Evolutionary conservation across 345 rosid genomes (phyloP), one percentile per base, ranked within the genome.

Genomic region (Turnera subulata): DNA sequence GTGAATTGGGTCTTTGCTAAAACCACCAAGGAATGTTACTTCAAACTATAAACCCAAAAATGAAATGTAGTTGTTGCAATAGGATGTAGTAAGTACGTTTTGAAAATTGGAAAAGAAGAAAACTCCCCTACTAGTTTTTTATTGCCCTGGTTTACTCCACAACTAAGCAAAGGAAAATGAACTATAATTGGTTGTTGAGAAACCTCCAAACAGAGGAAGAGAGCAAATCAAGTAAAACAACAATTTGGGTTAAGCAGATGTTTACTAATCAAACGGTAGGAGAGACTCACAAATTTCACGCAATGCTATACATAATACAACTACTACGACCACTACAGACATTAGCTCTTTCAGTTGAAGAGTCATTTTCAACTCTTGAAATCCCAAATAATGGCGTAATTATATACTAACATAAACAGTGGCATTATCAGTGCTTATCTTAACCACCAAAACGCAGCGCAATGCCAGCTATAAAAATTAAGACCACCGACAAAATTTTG

Each of bases 381-480:
- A 48, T 12, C 7, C 56, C 51, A 50, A 33, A 33, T 4, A 55
- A 21, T 33, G 4, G 11, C 3, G 7, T n/a, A 32, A 29, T 1
- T 59, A 25, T 25, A 9, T 22, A 12, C 29, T 4, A 13, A 11
- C 17, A 14, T 42, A 11, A n/a, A n/a, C n/a, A n/a, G n/a, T 42
- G 7, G n/a, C 14, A 37, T 59, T 21, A 29, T 33, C 59, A 23
- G 38, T 60, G 33, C 14, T 23, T 39, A 64, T 58, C 68, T 23
- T 40, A 68, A 57, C 72, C 60, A 68, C 64, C 66, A 57, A 58
- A 61, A 42, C 45, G 45, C 45, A 42, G 15, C 45, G 45, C 45
- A 42, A 42, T 8, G 45, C 45, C 35, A 29, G 35, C 35, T n/a
- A n/a, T n/a, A 29, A 29, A 4, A 42, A 16, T 5, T 16, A 8